Conservation (phyloP, 2,329 filamentous ascomycete species). For the Curvularia spicifera region DNA sequence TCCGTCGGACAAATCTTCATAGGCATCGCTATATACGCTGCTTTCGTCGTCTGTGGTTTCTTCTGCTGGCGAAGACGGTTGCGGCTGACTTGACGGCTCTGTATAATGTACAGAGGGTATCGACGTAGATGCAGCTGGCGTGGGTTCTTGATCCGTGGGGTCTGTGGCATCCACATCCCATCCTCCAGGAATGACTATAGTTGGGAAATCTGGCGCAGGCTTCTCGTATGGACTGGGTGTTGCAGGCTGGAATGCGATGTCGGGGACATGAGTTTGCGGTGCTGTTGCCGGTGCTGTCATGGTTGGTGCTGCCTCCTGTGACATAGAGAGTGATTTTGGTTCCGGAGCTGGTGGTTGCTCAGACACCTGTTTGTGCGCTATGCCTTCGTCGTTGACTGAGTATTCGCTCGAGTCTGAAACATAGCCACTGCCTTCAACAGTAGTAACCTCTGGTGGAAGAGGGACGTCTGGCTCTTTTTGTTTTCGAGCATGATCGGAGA, state of each 20-base stretch:
- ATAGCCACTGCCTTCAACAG: constrained; percentile 70
- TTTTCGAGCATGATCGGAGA: constrained; percentile 61
- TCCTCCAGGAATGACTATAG: constrained; percentile 37
- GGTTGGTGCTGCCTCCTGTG: constrained; percentile 21
- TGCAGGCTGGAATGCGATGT: constrained; percentile 46
- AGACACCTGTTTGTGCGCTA: constrained; percentile 13
- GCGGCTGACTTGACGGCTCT: constrained; percentile 13
- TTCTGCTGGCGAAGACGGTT: constrained; percentile 15
- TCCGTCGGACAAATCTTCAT: constrained; percentile 71
- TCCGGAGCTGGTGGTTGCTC: constrained; percentile 27
- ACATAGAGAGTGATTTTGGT: constrained; percentile 38
- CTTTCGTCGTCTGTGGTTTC: constrained; percentile 47
- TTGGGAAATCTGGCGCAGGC: constrained; percentile 35
- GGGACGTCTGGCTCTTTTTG: constrained; percentile 60
- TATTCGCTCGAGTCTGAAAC: constrained; percentile 62
- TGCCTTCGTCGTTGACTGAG: constrained; percentile 20
- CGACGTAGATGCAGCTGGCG: constrained; percentile 1
- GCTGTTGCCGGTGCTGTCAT: constrained; percentile 17
- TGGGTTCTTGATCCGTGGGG: not conserved
- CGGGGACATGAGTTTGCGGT: constrained; percentile 34
- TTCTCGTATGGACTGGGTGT: constrained; percentile 42
- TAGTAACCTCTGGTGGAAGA: constrained; percentile 72
- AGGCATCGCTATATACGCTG: constrained; percentile 77
- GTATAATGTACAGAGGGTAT: constrained; percentile 1
- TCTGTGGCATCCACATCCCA: constrained; percentile 43